phyloP scores from a whole-genome alignment of 495 filamentous ascomycete species.

The Penicillium atrosanguineum region DNA sequence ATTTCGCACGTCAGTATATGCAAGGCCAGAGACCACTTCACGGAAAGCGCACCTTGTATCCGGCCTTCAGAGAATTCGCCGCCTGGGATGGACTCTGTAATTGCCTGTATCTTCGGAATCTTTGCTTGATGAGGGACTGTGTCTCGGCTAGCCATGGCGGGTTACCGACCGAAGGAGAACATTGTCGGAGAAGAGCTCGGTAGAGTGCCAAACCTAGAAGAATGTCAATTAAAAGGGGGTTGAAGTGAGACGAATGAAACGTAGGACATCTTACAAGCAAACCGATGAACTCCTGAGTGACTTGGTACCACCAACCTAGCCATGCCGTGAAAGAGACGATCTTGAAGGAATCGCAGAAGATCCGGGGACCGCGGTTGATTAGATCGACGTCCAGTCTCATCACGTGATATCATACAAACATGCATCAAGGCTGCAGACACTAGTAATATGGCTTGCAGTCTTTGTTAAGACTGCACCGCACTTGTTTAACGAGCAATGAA shows the following conservation, averaged over 20 bases:
- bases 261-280: conserved; percentile 54
- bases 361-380: conserved; percentile 3
- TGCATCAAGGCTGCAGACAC: not conserved
- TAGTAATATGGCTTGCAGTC: not conserved
- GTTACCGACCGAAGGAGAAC: conserved; percentile 44
- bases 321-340: conserved; percentile 28
- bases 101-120: conserved; percentile 56
- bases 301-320: conserved; percentile 45
- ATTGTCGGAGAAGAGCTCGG: conserved; percentile 65
- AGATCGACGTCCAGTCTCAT: not conserved
- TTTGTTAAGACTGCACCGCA: not conserved
- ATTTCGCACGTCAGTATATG: conserved; percentile 15
- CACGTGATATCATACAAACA: conserved; percentile 7
- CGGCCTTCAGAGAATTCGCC: conserved; percentile 55
- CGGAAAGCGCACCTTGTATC: conserved; percentile 56
- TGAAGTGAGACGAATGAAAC: not conserved
- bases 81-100: conserved; percentile 55
- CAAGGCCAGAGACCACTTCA: not conserved
- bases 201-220: conserved; percentile 69
- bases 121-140: conserved; percentile 46
- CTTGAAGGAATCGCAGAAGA: conserved; percentile 12
- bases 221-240: conserved; percentile 1
- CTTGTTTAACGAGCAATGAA: not conserved
- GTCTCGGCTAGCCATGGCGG: conserved; percentile 37
- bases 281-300: conserved; percentile 53